phyloP scores from a whole-genome alignment of 805 yeast genomes.

The Yamadazyma ubonensis region DNA sequence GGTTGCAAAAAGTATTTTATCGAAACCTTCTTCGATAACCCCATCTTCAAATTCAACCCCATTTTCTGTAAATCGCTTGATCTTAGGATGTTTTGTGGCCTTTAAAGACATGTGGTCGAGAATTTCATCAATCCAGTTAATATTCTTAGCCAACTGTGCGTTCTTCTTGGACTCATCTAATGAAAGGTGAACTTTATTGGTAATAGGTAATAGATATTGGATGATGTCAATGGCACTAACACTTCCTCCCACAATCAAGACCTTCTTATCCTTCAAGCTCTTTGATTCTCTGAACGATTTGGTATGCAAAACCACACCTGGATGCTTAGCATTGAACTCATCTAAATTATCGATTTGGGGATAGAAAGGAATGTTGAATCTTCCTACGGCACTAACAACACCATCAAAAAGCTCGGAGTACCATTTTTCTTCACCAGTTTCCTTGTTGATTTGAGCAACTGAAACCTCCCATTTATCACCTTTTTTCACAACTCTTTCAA shows the following conservation, averaged over 20 bases:
- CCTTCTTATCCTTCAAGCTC: slow-evolving; percentile 38
- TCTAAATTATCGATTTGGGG: slow-evolving; percentile 57
- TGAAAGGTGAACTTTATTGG: slow-evolving; percentile 24
- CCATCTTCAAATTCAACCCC: slow-evolving; percentile 26
- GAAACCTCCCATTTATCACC: slow-evolving; percentile 37
- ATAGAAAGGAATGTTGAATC: slow-evolving; percentile 56
- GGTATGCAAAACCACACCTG: slow-evolving; percentile 54
- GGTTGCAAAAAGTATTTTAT: slow-evolving; percentile 47
- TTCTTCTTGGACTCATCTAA: neutral
- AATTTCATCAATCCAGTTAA: slow-evolving; percentile 37
- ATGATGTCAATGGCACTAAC: slow-evolving; percentile 40
- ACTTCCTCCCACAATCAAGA: slow-evolving; percentile 42
- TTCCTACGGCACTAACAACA: slow-evolving; percentile 62
- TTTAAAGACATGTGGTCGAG: slow-evolving; percentile 27
- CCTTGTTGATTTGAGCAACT: slow-evolving; percentile 17
- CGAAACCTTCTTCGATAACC: slow-evolving; percentile 24
- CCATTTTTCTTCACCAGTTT: slow-evolving; percentile 25
- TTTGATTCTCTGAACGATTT: slow-evolving; percentile 50
- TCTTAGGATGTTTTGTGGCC: slow-evolving; percentile 27
- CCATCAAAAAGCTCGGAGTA: slow-evolving; percentile 53
- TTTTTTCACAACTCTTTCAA: slow-evolving; percentile 34
- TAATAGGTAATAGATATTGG: slow-evolving; percentile 35
- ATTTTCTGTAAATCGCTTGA: slow-evolving; percentile 20
- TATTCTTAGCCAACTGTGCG: neutral
- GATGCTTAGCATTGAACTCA: slow-evolving; percentile 43